Percentiles rank a stretch among this genome's conserved stretches.
Evolutionary conservation across 805 yeast genomes (phyloP).

Genomic region (Lipomyces lipofer): DNA sequence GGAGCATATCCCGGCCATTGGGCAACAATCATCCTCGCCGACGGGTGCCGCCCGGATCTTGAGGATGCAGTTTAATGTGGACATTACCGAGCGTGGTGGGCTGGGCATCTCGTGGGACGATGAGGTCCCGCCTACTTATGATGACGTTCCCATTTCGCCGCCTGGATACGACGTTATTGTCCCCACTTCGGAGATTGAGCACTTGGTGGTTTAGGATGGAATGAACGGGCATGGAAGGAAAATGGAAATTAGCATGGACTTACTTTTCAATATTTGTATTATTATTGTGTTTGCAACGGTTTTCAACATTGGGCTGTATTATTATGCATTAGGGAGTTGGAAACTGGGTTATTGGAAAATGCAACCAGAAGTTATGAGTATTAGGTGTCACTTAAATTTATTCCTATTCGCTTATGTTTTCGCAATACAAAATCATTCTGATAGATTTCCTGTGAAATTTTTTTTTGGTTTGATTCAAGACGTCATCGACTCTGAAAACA

Average conservation of each 20-base stretch:
- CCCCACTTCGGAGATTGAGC: conserved; percentile 21
- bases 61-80: conserved; percentile 89
- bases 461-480: too few relatives aligned
- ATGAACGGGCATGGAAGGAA: too few relatives aligned
- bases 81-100: conserved; percentile 86
- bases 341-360: too few relatives aligned
- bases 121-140: conserved; percentile 97
- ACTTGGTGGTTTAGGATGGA: conserved; percentile 9
- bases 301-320: too few relatives aligned
- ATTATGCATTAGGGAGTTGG: too few relatives aligned
- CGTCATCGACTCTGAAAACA: too few relatives aligned
- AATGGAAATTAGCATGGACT: too few relatives aligned
- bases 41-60: conserved; percentile 95
- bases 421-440: too few relatives aligned
- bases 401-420: too few relatives aligned
- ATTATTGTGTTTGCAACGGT: not conserved
- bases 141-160: conserved; percentile 82
- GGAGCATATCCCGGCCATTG: conserved; percentile 52
- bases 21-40: conserved; percentile 47
- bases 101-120: conserved; percentile 98
- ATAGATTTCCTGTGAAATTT: too few relatives aligned
- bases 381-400: too few relatives aligned
- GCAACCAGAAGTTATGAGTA: too few relatives aligned
- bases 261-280: not conserved
- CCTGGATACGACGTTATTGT: conserved; percentile 63